Conservation (phyloP, 768 basidiomycete genomes). For the Boletus speciosus region DNA sequence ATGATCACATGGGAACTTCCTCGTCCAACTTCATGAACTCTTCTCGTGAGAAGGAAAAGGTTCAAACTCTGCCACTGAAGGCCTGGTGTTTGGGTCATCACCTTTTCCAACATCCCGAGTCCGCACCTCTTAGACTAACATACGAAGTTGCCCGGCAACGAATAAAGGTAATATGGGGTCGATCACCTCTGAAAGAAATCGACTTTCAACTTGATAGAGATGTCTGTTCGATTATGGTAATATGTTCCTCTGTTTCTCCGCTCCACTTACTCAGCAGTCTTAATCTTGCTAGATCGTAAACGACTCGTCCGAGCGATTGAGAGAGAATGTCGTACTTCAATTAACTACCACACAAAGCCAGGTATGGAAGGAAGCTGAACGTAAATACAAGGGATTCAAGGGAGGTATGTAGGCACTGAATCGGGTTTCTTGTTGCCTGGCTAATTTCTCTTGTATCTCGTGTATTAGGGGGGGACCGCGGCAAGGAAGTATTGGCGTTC, state of each 20-base stretch:
- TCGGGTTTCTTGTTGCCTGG: not conserved
- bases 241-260: not conserved
- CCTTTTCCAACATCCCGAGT: slow-evolving; percentile 11
- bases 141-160: slow-evolving; percentile 8
- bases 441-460: not conserved
- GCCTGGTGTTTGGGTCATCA: slow-evolving; percentile 30
- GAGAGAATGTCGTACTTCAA: slow-evolving; percentile 20
- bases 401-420: slow-evolving; percentile 20
- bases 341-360: slow-evolving; percentile 6
- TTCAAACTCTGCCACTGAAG: slow-evolving; percentile 15
- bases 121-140: slow-evolving; percentile 10
- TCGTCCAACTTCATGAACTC: slow-evolving; percentile 26
- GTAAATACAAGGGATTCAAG: slow-evolving; percentile 18
- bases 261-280: not conserved
- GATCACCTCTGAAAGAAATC: slow-evolving; percentile 9
- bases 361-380: slow-evolving; percentile 9
- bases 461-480: slow-evolving; percentile 15
- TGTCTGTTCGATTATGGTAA: slow-evolving; percentile 15
- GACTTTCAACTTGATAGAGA: slow-evolving; percentile 19
- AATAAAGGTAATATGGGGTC: slow-evolving; percentile 11
- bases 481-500: slow-evolving; percentile 11
- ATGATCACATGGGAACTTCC: slow-evolving; percentile 28
- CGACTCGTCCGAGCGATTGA: slow-evolving; percentile 7
- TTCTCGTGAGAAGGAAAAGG: slow-evolving; percentile 5
- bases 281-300: slow-evolving; percentile 23